A percentile compares a stretch with the other conserved stretches of the same genome.
These are phyloP conservation scores for Boletus bicolor DNA, from an alignment of 768 basidiomycete species.

Conservation along the genomic window DNA sequence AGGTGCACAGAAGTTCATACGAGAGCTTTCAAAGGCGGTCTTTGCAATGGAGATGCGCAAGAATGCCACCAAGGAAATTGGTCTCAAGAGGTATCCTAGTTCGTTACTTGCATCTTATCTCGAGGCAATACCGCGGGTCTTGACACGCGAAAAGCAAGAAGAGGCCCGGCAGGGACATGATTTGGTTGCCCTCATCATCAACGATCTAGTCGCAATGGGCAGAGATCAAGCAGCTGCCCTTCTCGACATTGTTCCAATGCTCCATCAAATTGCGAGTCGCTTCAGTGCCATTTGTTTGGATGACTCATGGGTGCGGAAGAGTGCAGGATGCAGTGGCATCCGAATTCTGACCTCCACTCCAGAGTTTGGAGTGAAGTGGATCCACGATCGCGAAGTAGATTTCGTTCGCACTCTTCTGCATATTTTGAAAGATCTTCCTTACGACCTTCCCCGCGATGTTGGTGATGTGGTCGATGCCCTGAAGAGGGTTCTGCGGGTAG, in stretches of 20 bases:
- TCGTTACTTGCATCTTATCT: slow-evolving; percentile 65
- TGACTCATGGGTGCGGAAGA: slow-evolving; percentile 85
- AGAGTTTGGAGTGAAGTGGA: slow-evolving; percentile 72
- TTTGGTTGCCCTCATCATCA: slow-evolving; percentile 59
- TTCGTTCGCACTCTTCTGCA: slow-evolving; percentile 87
- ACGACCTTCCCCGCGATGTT: slow-evolving; percentile 80
- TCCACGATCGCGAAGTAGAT: slow-evolving; percentile 84
- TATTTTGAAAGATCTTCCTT: slow-evolving; percentile 91
- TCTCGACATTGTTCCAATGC: slow-evolving; percentile 59
- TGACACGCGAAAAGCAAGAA: slow-evolving; percentile 62
- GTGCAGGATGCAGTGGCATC: slow-evolving; percentile 86
- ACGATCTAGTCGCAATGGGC: slow-evolving; percentile 60
- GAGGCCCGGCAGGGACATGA: slow-evolving; percentile 59
- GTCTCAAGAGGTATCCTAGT: slow-evolving; percentile 53
- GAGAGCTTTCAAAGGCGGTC: slow-evolving; percentile 64
- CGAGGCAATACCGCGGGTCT: slow-evolving; percentile 74
- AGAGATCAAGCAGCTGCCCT: slow-evolving; percentile 43
- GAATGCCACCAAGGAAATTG: slow-evolving; percentile 50
- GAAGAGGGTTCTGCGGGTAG: slow-evolving; percentile 58
- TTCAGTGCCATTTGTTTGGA: slow-evolving; percentile 88
- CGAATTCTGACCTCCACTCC: slow-evolving; percentile 72
- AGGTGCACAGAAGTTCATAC: slow-evolving; percentile 67
- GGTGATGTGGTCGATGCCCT: slow-evolving; percentile 79
- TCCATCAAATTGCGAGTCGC: slow-evolving; percentile 80
- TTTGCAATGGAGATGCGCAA: slow-evolving; percentile 74